Conservation (phyloP, 306 rosid species). For the Cicer arietinum region DNA sequence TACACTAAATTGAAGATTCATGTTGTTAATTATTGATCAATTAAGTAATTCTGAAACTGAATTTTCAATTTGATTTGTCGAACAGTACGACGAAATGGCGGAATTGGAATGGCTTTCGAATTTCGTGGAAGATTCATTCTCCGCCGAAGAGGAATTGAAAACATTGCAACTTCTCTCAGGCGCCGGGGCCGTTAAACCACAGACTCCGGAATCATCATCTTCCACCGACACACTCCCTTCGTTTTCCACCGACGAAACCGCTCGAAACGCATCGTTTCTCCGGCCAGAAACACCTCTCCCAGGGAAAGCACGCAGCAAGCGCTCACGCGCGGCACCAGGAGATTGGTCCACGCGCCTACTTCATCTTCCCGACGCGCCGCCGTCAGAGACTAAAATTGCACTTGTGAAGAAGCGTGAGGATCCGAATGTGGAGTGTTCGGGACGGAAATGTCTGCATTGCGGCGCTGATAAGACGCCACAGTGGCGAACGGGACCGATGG, state of each 20-base stretch:
- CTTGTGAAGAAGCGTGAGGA: conserved; percentile 53
- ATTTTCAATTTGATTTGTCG: background rate
- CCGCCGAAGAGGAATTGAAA: conserved; percentile 74
- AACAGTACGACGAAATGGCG: conserved; percentile 85
- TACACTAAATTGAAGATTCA: background rate
- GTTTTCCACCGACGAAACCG: conserved; percentile 37
- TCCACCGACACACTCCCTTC: conserved; percentile 68
- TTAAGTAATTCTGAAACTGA: conserved; percentile 28
- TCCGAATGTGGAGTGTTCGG: conserved; percentile 46
- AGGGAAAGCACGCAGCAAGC: conserved; percentile 94
- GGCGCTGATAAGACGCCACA: conserved; percentile 77
- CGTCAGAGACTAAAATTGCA: background rate
- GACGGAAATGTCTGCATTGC: conserved; percentile 70
- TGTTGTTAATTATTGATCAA: background rate
- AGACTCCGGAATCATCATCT: conserved; percentile 79
- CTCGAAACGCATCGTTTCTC: conserved; percentile 64
- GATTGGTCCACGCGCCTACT: conserved; percentile 98
- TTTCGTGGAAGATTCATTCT: conserved; percentile 90
- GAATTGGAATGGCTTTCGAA: conserved; percentile 98
- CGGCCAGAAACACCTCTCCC: conserved; percentile 81
- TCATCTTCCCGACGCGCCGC: conserved; percentile 51
- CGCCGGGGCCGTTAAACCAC: conserved; percentile 50
- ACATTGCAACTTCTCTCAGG: conserved; percentile 65
- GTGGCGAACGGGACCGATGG: conserved; percentile 82
- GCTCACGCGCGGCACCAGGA: conserved; percentile 91